Base-by-base conservation (phyloP, 805 yeast species). In the Hanseniaspora meyeri region DNA sequence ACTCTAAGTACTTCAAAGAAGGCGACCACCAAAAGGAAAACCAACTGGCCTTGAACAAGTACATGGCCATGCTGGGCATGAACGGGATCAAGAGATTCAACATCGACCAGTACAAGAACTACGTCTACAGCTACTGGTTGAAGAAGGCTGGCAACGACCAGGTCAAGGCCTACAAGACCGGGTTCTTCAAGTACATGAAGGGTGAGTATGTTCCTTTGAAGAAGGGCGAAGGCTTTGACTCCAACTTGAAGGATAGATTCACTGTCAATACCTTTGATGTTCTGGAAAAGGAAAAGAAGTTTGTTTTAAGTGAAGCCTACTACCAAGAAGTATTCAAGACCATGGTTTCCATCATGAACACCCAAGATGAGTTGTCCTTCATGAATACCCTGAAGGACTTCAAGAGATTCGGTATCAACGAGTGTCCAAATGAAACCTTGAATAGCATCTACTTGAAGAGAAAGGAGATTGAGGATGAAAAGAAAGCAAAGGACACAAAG, bases 81-180 rank as follows among this genome's bases (percentile, higher is more conserved):
- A 88, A 96, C n/a, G 95, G 96, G 55, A 77, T 93, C 27, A 84
- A 82, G 68, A 82, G 82, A 62, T 84, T 84, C 14, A 76, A 83
- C 20, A 71, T 80, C 31, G 84, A 80, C 42, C 88, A 81, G 60
- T 91, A 83, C 76, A 79, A 78, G 64, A 84, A 81, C 59, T 75
- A 71, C 63, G 84, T 80, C 74, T 80, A 91, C 64, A 80, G 82
- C 51, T 71, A 70, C 62, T 76, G 77, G 64, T 79, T 85, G 66
- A 77, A 81, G 61, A 74, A 78, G 63, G 78, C 74, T 62, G 96
- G 95, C 58, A 32, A 45, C n/a, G 87, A 88, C 27, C 74, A 87
- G 63, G 78, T 88, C 52, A 77, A 79, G 64, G 95, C 96, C 10
- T 84, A 80, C 67, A 80, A 79, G 65, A 72, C 77, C 31, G 96